Evolutionary conservation across 192 early-diverging fungal genomes (phyloP).

Genomic region (Dissophora globulifera): DNA sequence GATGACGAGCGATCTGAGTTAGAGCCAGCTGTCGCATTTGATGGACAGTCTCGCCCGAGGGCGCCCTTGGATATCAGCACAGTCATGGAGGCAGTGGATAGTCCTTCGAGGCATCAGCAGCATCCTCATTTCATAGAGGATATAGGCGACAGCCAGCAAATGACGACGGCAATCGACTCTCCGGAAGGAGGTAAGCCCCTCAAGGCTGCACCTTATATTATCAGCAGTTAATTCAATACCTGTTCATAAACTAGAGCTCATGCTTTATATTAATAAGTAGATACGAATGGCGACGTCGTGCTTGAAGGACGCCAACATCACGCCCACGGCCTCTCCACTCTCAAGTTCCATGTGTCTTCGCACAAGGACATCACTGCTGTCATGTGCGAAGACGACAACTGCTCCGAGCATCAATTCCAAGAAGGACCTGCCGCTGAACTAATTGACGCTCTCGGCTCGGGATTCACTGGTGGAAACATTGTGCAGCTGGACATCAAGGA

Average conservation of each 20-base stretch:
- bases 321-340: slow-evolving; percentile 28
- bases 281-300: background rate
- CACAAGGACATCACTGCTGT: slow-evolving; percentile 38
- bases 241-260: no score
- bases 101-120: background rate
- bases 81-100: background rate
- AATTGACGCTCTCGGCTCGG: slow-evolving; percentile 7
- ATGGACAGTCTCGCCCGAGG: background rate
- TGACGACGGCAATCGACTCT: slow-evolving; percentile 1
- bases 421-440: slow-evolving; percentile 34
- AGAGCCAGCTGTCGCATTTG: background rate
- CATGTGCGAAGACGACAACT: slow-evolving; percentile 39
- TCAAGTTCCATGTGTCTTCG: slow-evolving; percentile 31
- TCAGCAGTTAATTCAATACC: background rate
- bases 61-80: background rate
- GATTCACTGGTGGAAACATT: slow-evolving; percentile 15
- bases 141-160: background rate
- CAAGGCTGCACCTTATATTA: no score
- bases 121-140: slow-evolving; percentile 9
- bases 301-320: slow-evolving; percentile 12
- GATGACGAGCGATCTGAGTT: background rate
- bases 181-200: background rate
- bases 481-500: slow-evolving; percentile 47
- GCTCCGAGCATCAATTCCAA: slow-evolving; percentile 40
- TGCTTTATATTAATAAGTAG: background rate